Evolutionary conservation across 768 basidiomycete genomes (phyloP).

Genomic region (Tulasnella sp.): DNA sequence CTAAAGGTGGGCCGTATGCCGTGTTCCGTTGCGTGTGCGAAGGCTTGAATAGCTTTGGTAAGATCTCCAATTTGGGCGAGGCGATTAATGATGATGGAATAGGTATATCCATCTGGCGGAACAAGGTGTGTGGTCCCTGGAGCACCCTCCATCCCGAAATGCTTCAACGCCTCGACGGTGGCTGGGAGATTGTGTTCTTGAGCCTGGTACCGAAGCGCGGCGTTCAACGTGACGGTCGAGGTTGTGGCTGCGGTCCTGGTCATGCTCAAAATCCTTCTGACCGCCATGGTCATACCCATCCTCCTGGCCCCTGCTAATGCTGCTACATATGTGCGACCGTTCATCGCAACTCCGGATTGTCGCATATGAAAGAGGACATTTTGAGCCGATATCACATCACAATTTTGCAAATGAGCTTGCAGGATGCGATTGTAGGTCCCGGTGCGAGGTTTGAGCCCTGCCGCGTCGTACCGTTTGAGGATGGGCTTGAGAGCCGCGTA

Average conservation of each 20-base stretch:
- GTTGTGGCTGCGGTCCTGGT: background rate
- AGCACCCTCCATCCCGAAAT: background rate
- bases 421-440: background rate
- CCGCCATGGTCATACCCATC: conserved; percentile 13
- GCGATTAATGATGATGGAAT: conserved; percentile 59
- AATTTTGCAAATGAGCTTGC: conserved; percentile 5
- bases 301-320: conserved; percentile 1
- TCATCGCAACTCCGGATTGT: background rate
- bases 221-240: conserved; percentile 23
- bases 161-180: background rate
- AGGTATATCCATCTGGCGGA: conserved; percentile 56
- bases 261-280: background rate
- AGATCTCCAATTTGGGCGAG: conserved; percentile 48
- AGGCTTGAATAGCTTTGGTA: conserved; percentile 45
- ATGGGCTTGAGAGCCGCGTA: conserved; percentile 3
- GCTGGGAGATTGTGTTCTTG: background rate
- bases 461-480: background rate
- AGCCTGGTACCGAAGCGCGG: background rate
- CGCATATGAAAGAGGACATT: background rate
- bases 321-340: background rate
- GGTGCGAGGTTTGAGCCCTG: background rate
- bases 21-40: conserved; percentile 44
- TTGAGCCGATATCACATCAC: background rate
- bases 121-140: background rate
- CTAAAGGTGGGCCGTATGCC: conserved; percentile 47